Base-by-base conservation (phyloP, 1,284 basidiomycete genomes). In the Trichosporon inkin region DNA sequence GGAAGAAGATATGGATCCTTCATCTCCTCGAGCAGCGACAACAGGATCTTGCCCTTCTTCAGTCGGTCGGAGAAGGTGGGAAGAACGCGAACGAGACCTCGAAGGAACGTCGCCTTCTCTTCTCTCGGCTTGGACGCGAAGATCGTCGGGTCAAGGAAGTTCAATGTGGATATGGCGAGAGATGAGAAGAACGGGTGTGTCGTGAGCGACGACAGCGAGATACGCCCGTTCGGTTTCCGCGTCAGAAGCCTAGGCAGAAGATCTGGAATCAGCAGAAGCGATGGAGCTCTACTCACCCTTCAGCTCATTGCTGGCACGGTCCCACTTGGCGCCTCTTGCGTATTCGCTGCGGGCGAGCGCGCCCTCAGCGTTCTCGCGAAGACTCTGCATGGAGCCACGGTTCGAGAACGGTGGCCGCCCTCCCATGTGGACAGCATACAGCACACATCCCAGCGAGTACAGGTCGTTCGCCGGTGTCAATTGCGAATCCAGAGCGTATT, bases 51-150 rank as follows among this genome's bases (percentile, higher is more conserved):
- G 51, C 93, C 84, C 60, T 84, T 88, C 58, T 88, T 84, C 56
- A 98, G 81, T 7, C 92, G 87, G 70, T 93, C 90, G 13, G 90
- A 90, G 76, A 99, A 99, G 53, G 84, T 86, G 53, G 87, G 86
- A 22, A 99, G 78, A 11, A 99, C 92, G 58, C 84, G 78, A 2
- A 87, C 83, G 11, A 98, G 79, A 0, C 95, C 94, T 72, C 92
- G 92, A 84, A 96, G 88, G 74, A 98, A 98, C 0, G 90, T 91
- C 28, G 97, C 88, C 72, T 98, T 94, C 75, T 98, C 96, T 79
- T 98, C 94, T 56, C 89, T 82, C 2, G 92, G 88, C 75, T 97
- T 95, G 1, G 92, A 87, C 2, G 92, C 91, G 73, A 99, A 99
- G 61, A 88, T 94, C 13, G 94, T 91, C 5, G 95, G 86, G 71